Conservation (phyloP, 2,329 filamentous ascomycete genomes). For the Hymenoscyphus occultus region DNA sequence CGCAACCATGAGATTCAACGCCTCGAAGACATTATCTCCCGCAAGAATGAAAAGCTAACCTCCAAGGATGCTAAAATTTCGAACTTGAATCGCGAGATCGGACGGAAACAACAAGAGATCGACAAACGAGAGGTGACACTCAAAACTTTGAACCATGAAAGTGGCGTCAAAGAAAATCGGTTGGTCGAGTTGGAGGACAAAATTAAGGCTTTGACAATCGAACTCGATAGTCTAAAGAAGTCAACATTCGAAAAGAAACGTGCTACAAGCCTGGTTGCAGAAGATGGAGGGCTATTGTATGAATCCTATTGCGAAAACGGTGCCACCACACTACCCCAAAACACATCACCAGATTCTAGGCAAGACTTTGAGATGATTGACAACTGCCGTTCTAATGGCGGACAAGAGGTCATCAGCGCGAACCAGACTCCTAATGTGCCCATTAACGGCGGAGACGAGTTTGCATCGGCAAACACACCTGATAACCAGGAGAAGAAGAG, state of each 20-base stretch:
- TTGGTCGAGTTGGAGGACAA: neutral
- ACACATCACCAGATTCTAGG: neutral
- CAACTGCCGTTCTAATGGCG: neutral
- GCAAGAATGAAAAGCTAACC: neutral
- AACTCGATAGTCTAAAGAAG: neutral
- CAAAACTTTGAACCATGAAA: neutral
- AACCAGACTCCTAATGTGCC: neutral
- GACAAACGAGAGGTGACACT: neutral
- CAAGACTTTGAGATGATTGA: neutral
- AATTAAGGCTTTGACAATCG: neutral
- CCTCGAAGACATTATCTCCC: neutral
- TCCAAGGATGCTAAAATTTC: neutral
- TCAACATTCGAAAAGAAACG: neutral
- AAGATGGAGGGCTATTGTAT: no score
- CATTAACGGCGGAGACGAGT: neutral
- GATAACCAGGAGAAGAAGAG: neutral
- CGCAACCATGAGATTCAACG: neutral
- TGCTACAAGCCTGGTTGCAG: neutral
- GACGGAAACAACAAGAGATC: neutral
- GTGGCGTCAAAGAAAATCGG: neutral
- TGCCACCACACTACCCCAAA: neutral
- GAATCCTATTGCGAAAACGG: neutral
- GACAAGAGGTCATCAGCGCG: neutral
- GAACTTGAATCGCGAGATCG: neutral
- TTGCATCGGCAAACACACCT: neutral